Base-by-base conservation (phyloP, 2,329 filamentous ascomycete genomes). In the Blastomyces percursus region DNA sequence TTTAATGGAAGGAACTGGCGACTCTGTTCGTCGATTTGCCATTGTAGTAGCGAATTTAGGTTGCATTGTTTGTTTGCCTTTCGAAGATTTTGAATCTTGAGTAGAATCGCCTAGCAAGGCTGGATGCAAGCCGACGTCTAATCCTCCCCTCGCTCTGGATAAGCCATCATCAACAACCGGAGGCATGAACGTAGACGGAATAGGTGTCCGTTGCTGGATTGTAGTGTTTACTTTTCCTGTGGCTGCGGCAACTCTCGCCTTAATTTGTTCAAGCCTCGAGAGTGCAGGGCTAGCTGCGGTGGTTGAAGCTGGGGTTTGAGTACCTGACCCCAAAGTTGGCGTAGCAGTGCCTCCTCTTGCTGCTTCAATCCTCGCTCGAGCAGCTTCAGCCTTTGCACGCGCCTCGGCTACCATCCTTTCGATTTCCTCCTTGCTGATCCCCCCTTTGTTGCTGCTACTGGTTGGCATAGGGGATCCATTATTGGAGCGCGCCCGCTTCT, bases 101-200 rank as follows among this genome's bases (percentile, higher is more conserved):
- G 71, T 71, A 48, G 71, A 68, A 69, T 82, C 82, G 6, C 78
- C 77, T 59, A 85, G 74, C 55, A 96, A 80, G 8, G 88, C 88
- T 40, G 91, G 90, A 72, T 93, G 89, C 62, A 93, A 78, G 35
- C 87, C 88, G 35, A 91, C 86, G 67, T 89, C 88, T 55, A 92
- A 76, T 24, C 89, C 89, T 63, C 89, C 88, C 68, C 82, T 78
- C 54, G 80, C 87, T 64, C 73, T 75, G 11, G 76, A 74, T 65
- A 77, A 69, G 32, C 75, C 73, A 71, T 84, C 80, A 67, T 80
- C 81, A 61, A 76, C 75, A 32, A 76, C 74, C 60, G 76, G 78
- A 48, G 74, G 77, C 66, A 73, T 73, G 62, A 70, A 75, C 9
- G 35, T 40, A 30, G 71, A 67, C 30, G 72, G 72, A 35, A 71